Evolutionary conservation across 352 stramenopile species (phyloP).

Genomic region (Pythium scleroteichum): DNA sequence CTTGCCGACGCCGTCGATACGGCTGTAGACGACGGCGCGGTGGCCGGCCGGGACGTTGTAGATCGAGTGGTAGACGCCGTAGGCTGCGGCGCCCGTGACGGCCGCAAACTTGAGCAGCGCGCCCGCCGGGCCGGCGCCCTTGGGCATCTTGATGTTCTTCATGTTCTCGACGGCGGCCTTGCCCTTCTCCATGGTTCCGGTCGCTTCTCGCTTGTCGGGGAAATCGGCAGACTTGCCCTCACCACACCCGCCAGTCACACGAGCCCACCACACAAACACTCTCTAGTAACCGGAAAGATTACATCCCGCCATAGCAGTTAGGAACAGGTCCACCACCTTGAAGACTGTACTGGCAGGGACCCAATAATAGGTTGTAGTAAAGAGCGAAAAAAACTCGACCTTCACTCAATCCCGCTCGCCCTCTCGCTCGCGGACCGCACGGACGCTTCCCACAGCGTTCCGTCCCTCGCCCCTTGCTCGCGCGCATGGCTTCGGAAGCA

Average conservation of each 20-base stretch:
- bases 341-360: conserved; percentile 9
- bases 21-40: conserved; percentile 90
- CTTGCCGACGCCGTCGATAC: conserved; percentile 82
- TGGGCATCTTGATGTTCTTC: conserved; percentile 90
- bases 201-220: conserved; percentile 5
- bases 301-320: conserved; percentile 18
- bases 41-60: conserved; percentile 90
- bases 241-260: conserved; percentile 32
- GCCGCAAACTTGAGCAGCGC: conserved; percentile 67
- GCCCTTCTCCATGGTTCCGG: conserved; percentile 27
- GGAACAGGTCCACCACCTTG: neutral
- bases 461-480: too few relatives aligned
- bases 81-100: conserved; percentile 62
- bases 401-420: conserved; percentile 7
- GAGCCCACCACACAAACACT: conserved; percentile 26
- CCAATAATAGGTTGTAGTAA: conserved; percentile 3
- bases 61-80: conserved; percentile 81
- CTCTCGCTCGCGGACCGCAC: neutral
- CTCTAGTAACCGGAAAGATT: conserved; percentile 6
- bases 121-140: conserved; percentile 51
- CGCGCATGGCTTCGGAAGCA: too few relatives aligned
- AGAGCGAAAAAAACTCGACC: neutral
- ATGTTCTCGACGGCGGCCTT: conserved; percentile 75
- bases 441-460: neutral
- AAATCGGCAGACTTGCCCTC: conserved; percentile 3